These are phyloP conservation scores for Corymbia citriodora DNA, from an alignment of 441 rosid genomes.

Conservation along the genomic window DNA sequence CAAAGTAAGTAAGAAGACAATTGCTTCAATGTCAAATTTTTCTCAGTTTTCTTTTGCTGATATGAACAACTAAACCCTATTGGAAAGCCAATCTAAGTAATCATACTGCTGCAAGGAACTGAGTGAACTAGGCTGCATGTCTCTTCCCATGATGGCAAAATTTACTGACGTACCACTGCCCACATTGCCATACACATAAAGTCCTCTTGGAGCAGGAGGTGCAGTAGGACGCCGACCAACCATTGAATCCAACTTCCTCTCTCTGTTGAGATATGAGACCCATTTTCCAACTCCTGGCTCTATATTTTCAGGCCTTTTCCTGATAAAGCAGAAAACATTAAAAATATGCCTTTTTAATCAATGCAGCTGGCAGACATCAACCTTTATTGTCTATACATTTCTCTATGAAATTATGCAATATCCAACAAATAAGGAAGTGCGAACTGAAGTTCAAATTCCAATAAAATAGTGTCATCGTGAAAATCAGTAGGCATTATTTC, in stretches of 20 bases:
- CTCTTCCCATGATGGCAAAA: neutral
- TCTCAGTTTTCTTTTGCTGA: neutral
- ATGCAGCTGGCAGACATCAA: neutral
- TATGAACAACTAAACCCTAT: neutral
- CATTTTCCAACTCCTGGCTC: conserved; percentile 95
- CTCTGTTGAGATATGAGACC: conserved; percentile 90
- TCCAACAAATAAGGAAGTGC: neutral
- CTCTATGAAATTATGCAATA: neutral
- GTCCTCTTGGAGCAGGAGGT: conserved; percentile 86
- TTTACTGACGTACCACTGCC: conserved; percentile 66
- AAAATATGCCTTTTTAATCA: neutral
- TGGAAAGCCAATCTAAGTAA: neutral
- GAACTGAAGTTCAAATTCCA: neutral
- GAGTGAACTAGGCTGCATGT: neutral
- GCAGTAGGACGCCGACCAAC: conserved; percentile 66
- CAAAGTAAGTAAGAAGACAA: neutral
- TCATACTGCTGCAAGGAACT: neutral
- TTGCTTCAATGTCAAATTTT: neutral
- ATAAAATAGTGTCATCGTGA: neutral
- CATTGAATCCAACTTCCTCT: conserved; percentile 68
- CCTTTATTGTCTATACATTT: neutral
- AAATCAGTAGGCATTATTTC: neutral
- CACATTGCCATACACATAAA: conserved; percentile 84
- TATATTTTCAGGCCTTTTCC: conserved; percentile 43
- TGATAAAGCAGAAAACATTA: conserved; percentile 9